Evolutionary conservation across 2,329 filamentous ascomycete genomes (phyloP).

Genomic region (Microascus cirrosus): DNA sequence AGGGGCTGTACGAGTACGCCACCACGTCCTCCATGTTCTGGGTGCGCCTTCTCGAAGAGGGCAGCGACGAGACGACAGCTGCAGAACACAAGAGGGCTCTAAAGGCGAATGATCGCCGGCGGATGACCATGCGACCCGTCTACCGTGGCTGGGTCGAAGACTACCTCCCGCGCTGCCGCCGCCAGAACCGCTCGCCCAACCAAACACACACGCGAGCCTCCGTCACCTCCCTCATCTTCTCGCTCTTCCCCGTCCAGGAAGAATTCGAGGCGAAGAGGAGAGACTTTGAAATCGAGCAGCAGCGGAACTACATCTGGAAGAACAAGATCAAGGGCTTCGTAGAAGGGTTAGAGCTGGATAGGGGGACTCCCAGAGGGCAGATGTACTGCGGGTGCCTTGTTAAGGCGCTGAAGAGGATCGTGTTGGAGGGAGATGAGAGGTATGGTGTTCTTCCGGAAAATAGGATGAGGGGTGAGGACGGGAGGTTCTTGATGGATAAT

Average conservation of each 20-base stretch:
- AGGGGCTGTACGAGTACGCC: conserved; percentile 53
- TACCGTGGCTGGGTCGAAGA: conserved; percentile 52
- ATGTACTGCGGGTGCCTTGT: conserved; percentile 21
- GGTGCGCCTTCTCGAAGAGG: conserved; percentile 11
- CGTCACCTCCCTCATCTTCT: conserved; percentile 42
- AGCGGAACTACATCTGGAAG: conserved; percentile 30
- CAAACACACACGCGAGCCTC: conserved; percentile 23
- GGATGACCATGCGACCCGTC: conserved; percentile 41
- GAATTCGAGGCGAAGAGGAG: conserved; percentile 31
- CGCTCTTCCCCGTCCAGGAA: conserved; percentile 29
- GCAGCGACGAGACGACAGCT: not conserved
- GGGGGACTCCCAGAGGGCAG: conserved; percentile 4
- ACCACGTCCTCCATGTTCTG: conserved; percentile 48
- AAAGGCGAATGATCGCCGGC: conserved; percentile 44
- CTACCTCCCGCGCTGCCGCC: conserved; percentile 44
- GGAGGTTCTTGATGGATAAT: conserved; percentile 29
- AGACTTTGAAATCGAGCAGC: conserved; percentile 27
- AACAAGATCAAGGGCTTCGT: conserved; percentile 28
- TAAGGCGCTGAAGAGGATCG: conserved; percentile 34
- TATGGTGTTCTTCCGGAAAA: conserved; percentile 21
- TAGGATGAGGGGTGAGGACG: conserved; percentile 21
- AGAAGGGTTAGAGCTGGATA: conserved; percentile 10
- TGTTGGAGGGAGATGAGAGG: conserved; percentile 30
- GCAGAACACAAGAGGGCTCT: conserved; percentile 22
- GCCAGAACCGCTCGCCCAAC: conserved; percentile 21